Evolutionary conservation across 2,329 filamentous ascomycete species (phyloP), one percentile per base, ranked within the genome.

Genomic region (Colletotrichum endophyticum): DNA sequence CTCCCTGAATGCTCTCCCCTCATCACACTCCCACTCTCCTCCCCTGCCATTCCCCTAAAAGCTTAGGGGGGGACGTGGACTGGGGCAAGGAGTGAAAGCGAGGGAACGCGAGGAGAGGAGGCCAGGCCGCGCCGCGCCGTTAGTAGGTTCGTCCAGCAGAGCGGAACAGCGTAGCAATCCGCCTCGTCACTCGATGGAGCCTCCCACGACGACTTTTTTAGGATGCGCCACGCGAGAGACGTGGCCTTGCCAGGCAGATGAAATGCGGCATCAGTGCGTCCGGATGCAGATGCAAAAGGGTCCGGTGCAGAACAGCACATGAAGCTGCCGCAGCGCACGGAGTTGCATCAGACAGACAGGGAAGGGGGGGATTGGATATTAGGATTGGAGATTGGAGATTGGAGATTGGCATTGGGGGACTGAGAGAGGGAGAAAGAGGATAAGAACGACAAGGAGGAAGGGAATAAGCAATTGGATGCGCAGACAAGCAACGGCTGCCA

Each of bases 221-320:
- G 30, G 8, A 34, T 36, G 74, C 74, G 64, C 34, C 71, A 70
- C 71, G 59, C 27, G 27, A 36, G 36, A 49, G 70, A 74, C 66
- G 74, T 74, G 74, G 71, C 59, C 71, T 66, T 74, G 71, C 32
- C 49, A 25, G 66, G 74, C 53, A 44, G 70, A 16, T 66, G 34
- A 36, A 66, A 63, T 62, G 36, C 74, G 16, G 57, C 67, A 61
- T 39, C 67, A 30, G 49, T 66, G 66, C 71, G 74, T 59, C 61
- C 59, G 64, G 70, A 62, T 70, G 74, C 71, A 13, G 44, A 62
- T 66, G 36, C 34, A 28, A 53, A 32, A 32, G 64, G 64, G 69
- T 64, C 49, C 34, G 53, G 57, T 68, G 56, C 44, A 63, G 36
- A 34, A 32, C 49, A 75, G 44, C 44, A 53, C 44, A 66, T 70